A percentile compares a stretch with the other conserved stretches of the same genome.
phyloP scores from a whole-genome alignment of 257 asterid species.

The Solanum bulbocastanum region DNA sequence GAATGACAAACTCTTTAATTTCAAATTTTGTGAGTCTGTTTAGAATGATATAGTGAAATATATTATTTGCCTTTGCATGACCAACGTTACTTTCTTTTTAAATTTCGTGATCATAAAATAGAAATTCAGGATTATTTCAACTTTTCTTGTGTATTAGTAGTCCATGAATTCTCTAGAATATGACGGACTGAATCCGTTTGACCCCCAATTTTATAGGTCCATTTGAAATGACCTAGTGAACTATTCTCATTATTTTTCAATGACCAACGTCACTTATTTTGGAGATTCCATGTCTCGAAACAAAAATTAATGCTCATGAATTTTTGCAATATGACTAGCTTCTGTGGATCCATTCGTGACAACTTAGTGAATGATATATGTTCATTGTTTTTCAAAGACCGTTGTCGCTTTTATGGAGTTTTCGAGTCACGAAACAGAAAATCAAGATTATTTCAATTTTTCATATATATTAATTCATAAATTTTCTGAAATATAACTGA shows the following conservation, averaged over 20 bases:
- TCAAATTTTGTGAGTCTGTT: no score
- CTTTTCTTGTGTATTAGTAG: no score
- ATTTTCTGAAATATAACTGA: accelerated
- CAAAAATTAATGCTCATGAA: neutral
- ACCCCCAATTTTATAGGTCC: no score
- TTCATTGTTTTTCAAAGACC: neutral
- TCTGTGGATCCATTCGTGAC: no score
- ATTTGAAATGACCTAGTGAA: neutral
- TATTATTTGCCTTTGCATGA: no score
- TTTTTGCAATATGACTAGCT: no score
- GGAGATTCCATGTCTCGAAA: neutral
- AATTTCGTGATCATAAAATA: no score
- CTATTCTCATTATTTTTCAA: neutral
- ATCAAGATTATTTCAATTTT: no score
- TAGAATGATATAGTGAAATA: neutral
- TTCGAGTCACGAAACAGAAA: no score
- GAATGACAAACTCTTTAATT: no score
- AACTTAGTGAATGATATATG: neutral
- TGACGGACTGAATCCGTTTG: neutral
- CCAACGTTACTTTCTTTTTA: accelerated
- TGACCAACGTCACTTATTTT: neutral
- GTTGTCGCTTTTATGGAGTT: no score
- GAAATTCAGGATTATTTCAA: neutral
- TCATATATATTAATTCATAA: accelerated
- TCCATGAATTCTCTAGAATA: no score